phyloP scores from a whole-genome alignment of 345 rosid species.

The Eucalyptus pauciflora region DNA sequence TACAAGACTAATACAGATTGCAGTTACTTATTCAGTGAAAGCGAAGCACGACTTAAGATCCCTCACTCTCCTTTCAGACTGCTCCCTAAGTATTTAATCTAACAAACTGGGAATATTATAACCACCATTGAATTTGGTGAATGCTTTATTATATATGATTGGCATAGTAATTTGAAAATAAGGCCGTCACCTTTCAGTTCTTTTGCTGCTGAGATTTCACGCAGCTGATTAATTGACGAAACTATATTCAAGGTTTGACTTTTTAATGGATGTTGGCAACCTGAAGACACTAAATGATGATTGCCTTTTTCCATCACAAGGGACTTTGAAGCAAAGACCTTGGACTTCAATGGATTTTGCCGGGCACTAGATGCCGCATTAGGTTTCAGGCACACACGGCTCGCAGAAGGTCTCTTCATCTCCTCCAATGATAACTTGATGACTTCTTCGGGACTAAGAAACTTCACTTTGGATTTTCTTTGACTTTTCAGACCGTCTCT shows the following conservation, averaged over 20 bases:
- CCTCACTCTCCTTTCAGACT: neutral
- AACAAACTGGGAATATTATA: neutral
- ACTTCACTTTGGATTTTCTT: conserved; percentile 19
- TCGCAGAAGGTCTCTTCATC: neutral
- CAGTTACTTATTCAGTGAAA: neutral
- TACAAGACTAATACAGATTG: neutral
- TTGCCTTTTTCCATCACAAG: neutral
- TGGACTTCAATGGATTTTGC: neutral
- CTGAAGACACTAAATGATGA: neutral
- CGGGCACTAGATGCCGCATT: neutral
- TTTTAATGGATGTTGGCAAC: neutral
- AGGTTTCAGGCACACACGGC: neutral
- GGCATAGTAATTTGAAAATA: neutral
- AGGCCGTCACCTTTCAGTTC: neutral
- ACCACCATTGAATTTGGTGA: neutral
- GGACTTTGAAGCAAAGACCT: neutral
- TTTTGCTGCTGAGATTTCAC: neutral
- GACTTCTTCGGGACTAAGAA: conserved; percentile 28
- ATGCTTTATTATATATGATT: neutral
- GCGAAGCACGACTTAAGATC: neutral
- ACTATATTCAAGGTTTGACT: neutral
- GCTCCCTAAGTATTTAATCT: neutral
- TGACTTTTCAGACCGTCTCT: conserved; percentile 4
- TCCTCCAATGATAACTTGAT: conserved; percentile 10
- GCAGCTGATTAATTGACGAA: neutral